These are phyloP conservation scores for Termitomyces sp. DNA, from an alignment of 768 basidiomycete genomes.

Conservation along the genomic window DNA sequence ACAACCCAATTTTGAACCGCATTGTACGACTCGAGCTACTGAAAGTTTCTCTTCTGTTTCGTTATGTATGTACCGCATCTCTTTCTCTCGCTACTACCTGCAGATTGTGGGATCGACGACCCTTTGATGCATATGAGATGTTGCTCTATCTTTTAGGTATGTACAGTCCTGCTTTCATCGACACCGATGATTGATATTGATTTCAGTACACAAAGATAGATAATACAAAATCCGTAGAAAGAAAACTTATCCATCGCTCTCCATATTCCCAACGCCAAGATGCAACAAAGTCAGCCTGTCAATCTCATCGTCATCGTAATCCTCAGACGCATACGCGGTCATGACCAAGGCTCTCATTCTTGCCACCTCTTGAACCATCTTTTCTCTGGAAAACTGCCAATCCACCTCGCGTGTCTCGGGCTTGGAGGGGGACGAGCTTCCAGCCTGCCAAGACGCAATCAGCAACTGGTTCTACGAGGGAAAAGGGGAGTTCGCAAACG, in stretches of 20 bases:
- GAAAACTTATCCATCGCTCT: neutral
- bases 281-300: neutral
- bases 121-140: too few species aligned
- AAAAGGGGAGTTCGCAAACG: neutral
- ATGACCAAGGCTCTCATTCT: neutral
- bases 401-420: neutral
- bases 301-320: neutral
- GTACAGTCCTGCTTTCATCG: too few species aligned
- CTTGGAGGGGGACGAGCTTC: neutral
- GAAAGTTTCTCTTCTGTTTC: too few species aligned
- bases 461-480: neutral
- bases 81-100: too few species aligned
- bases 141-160: neutral
- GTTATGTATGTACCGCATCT: too few species aligned
- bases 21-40: too few species aligned
- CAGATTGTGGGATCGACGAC: too few species aligned
- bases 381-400: neutral
- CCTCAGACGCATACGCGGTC: neutral
- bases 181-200: too few species aligned
- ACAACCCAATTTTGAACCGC: too few species aligned
- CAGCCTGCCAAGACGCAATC: neutral
- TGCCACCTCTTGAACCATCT: neutral
- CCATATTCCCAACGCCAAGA: neutral
- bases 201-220: neutral
- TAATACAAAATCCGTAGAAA: neutral